These are phyloP conservation scores for Spergularia bocconei DNA, from an alignment of 148 eudicot genomes.

Conservation along the genomic window DNA sequence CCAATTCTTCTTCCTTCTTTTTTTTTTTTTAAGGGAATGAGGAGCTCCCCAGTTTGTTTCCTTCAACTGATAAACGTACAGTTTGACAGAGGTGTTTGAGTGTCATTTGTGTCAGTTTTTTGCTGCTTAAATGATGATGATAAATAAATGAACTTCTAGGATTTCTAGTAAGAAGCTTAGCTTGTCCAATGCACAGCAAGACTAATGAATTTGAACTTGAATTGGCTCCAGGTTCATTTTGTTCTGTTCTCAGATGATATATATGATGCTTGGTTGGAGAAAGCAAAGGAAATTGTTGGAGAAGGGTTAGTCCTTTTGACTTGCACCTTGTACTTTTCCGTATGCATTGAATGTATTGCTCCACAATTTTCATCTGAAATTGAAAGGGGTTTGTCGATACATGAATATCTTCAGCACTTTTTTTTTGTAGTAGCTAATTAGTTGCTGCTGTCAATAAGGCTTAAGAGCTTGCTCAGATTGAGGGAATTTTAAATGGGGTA, in stretches of 20 bases:
- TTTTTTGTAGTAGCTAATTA: neutral
- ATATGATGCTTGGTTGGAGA: constrained; percentile 67
- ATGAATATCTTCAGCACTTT: neutral
- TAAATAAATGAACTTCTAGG: neutral
- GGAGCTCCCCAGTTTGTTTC: too few species aligned
- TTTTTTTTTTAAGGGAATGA: neutral
- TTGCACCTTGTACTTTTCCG: constrained; percentile 3
- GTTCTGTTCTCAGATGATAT: constrained; percentile 72
- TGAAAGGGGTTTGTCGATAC: neutral
- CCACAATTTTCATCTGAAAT: neutral
- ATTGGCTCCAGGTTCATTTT: constrained; percentile 72
- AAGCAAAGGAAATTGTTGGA: constrained; percentile 43
- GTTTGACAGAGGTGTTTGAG: neutral
- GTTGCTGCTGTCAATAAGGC: neutral
- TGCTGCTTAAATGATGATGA: neutral
- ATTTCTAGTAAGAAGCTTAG: neutral
- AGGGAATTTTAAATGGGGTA: too few species aligned
- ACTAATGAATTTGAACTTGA: constrained; percentile 6
- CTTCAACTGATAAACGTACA: neutral
- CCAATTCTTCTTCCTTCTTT: neutral
- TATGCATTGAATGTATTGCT: constrained; percentile 4
- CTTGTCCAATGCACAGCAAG: neutral
- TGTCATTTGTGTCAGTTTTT: neutral
- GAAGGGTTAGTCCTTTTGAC: neutral
- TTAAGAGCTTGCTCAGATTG: too few species aligned